These are phyloP conservation scores for Nephelium lappaceum DNA, from an alignment of 345 rosid genomes.

Conservation along the genomic window DNA sequence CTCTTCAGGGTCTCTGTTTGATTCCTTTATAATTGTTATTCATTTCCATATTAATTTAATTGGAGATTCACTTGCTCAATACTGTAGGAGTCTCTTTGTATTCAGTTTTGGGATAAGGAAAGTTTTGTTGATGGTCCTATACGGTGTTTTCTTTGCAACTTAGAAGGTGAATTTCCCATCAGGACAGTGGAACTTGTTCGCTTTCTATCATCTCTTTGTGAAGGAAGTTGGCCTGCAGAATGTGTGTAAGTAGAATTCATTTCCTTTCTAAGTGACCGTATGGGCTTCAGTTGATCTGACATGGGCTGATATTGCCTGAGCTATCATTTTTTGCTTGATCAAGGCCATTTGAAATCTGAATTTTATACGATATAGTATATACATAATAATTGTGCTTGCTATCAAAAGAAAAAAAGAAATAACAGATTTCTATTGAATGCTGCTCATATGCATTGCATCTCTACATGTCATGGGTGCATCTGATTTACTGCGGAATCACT, in stretches of 20 bases:
- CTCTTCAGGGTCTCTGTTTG: constrained; percentile 16
- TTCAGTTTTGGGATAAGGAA: constrained; percentile 93
- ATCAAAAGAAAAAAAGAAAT: neutral
- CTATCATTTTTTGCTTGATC: neutral
- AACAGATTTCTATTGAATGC: neutral
- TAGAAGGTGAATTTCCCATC: constrained; percentile 89
- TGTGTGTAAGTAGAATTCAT: constrained; percentile 73
- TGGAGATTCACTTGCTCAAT: constrained; percentile 27
- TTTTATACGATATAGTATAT: neutral
- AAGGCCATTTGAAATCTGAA: neutral
- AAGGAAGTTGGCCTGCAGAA: constrained; percentile 97
- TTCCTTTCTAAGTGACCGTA: neutral
- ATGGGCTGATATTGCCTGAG: neutral
- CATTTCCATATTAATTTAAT: constrained; percentile 23
- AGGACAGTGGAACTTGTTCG: constrained; percentile 74
- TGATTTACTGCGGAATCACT: neutral
- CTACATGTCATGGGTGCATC: neutral
- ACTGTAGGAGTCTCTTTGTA: constrained; percentile 88
- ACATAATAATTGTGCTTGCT: neutral
- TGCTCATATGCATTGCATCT: neutral
- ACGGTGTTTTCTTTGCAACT: constrained; percentile 84
- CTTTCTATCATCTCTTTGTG: constrained; percentile 82
- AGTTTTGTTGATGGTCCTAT: constrained; percentile 96
- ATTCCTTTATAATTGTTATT: constrained; percentile 12
- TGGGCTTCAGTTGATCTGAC: neutral